These are phyloP conservation scores for Blastocystis sp. DNA, from an alignment of 352 stramenopile species.

Conservation along the genomic window DNA sequence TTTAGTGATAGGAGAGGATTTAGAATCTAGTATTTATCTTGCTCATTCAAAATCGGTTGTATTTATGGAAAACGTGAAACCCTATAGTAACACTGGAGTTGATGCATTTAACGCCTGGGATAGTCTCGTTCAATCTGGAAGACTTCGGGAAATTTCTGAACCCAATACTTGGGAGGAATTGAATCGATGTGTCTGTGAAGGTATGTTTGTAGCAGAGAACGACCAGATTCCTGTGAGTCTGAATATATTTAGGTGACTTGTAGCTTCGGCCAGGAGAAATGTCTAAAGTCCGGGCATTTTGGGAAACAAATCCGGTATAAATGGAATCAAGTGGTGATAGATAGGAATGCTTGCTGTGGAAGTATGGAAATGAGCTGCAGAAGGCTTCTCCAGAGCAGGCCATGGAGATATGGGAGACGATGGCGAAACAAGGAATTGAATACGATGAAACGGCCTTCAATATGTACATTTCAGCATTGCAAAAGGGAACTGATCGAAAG, in stretches of 20 bases:
- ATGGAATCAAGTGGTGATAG: not conserved
- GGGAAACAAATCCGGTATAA: slow-evolving; percentile 28
- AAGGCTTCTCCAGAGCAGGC: slow-evolving; percentile 29
- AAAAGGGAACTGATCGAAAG: slow-evolving; percentile 51
- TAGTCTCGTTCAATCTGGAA: slow-evolving; percentile 13
- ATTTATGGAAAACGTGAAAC: slow-evolving; percentile 66
- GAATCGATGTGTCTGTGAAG: slow-evolving; percentile 62
- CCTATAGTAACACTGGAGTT: slow-evolving; percentile 51
- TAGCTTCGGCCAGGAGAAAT: slow-evolving; percentile 50
- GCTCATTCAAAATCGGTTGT: slow-evolving; percentile 56
- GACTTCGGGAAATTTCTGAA: slow-evolving; percentile 24
- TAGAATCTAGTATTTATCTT: slow-evolving; percentile 16
- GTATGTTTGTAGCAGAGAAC: slow-evolving; percentile 38
- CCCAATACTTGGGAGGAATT: slow-evolving; percentile 58
- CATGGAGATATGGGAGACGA: slow-evolving; percentile 59
- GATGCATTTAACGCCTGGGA: slow-evolving; percentile 54
- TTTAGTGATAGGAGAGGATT: slow-evolving; percentile 21
- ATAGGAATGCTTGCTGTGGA: slow-evolving; percentile 42
- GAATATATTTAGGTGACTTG: not conserved
- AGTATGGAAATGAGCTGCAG: slow-evolving; percentile 61
- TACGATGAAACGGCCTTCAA: slow-evolving; percentile 48
- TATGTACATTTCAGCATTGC: slow-evolving; percentile 35
- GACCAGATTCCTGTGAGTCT: not conserved
- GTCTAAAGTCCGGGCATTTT: slow-evolving; percentile 45
- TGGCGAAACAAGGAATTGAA: slow-evolving; percentile 15